Conservation (phyloP, 495 filamentous ascomycete species). For the Hypoxylon lienhwacheense region DNA sequence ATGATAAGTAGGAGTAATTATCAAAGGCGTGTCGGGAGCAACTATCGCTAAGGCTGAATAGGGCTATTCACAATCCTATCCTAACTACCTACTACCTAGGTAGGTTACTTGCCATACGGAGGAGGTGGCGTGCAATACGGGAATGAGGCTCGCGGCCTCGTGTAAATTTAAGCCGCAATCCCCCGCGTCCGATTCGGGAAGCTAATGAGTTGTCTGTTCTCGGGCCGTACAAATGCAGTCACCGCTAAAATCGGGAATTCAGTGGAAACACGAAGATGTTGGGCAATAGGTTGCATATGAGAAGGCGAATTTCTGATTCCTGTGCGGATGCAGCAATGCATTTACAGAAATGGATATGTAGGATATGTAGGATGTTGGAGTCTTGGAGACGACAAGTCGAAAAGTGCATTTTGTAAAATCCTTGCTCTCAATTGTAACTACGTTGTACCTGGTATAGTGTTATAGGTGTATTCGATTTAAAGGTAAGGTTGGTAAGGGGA, state of each 20-base stretch:
- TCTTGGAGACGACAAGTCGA: not conserved
- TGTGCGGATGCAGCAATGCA: slow-evolving; percentile 1
- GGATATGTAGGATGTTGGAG: slow-evolving; percentile 19
- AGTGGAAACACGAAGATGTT: slow-evolving; percentile 28
- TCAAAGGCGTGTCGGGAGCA: slow-evolving; percentile 24
- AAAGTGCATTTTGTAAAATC: slow-evolving; percentile 6
- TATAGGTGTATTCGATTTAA: too few species aligned
- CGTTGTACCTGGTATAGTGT: too few species aligned
- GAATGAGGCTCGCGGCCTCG: slow-evolving; percentile 28
- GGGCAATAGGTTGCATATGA: slow-evolving; percentile 23
- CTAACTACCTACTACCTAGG: slow-evolving; percentile 5
- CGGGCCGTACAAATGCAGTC: slow-evolving; percentile 26
- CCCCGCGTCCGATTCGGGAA: slow-evolving; percentile 15
- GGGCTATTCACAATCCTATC: not conserved
- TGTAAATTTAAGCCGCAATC: slow-evolving; percentile 13
- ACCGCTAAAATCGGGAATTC: slow-evolving; percentile 3
- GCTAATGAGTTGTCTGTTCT: slow-evolving; percentile 2
- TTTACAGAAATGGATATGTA: slow-evolving; percentile 17
- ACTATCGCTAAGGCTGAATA: slow-evolving; percentile 14
- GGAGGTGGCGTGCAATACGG: slow-evolving; percentile 4
- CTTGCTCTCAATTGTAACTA: too few species aligned
- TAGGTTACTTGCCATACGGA: too few species aligned
- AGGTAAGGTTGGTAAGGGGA: too few species aligned
- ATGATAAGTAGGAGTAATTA: slow-evolving; percentile 17
- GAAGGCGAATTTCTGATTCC: slow-evolving; percentile 21